Evolutionary conservation across 75 land plant genomes (phyloP), one percentile per base, ranked within the genome.

Genomic region (Adiantum capillusveneris): DNA sequence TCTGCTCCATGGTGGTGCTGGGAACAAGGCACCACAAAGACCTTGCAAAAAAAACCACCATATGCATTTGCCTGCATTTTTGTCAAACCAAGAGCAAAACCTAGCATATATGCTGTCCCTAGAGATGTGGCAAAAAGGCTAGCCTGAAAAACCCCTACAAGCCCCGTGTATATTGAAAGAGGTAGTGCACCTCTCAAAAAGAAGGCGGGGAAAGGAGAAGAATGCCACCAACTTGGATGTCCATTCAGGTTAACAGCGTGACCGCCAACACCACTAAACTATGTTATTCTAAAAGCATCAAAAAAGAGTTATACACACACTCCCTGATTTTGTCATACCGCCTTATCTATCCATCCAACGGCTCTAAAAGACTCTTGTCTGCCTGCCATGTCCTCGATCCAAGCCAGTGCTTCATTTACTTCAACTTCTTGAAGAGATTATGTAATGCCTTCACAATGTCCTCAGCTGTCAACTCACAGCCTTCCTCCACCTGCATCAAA

Each of bases 401-500:
- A n/a, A 6, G 49, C 14, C 5, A 3, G 2, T 46, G 6, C 17
- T 17, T 46, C 14, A 6, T 6, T 20, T n/a, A 46, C 21, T 46
- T 46, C 17, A 46, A 3, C 14, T 14, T 46, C 14, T 46, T 46
- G 17, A 46, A 46, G 21, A 46, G 14, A 17, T 17, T 3, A 1
- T 46, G 49, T 2, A 46, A 17, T 7, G 60, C 64, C 25, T 37
- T 56, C 19, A 62, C 55, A 0, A 74, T 59, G 20, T 74, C 77
- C 13, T 73, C 65, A 2, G 66, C 56, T 17, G 66, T 69, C 31
- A 69, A 24, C 31, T 68, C 54, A 24, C 48, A 69, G 0, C 63
- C 77, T 0, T 74, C 74, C 34, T 70, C 66, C 74, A 63, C 69
- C 77, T 74, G 72, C 53, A 66, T 0, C 2, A 27, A 49, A 29